Base-by-base conservation (phyloP, 371 early-diverging fungal species). In the Lichtheimia ramosa region DNA sequence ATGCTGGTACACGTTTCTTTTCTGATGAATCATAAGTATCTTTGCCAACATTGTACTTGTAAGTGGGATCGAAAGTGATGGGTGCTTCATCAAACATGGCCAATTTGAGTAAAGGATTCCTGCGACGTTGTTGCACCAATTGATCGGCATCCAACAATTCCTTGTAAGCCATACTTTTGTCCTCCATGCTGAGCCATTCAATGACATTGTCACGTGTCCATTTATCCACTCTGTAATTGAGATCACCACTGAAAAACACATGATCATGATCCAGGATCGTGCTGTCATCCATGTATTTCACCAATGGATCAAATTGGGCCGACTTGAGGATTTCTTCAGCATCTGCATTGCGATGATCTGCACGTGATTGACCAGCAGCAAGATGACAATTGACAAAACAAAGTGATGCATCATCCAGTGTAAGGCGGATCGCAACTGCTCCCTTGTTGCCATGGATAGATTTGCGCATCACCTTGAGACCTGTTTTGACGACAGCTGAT, bases 361-460 rank as follows among this genome's bases (percentile, higher is more conserved):
- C 77, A 41, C 92, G 82, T 0, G 77, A 82, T 63, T 92, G 92
- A 24, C 92, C 92, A 3, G 96, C 96, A 2, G 94, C 92, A 56
- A 95, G 73, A 70, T 95, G 96, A 59, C 89, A 86, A 65, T 92
- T 93, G 51, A 93, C 87, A 66, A 95, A 93, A 61, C 92, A 92
- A 18, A 95, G 68, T 6, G 91, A 87, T 1, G 90, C 74, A 59
- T 93, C 88, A 64, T 92, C 89, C 52, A 88, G 68, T 3, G 88
- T 66, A 43, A 95, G 70, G 3, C 93, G 83, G 16, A 87, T 83
- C n/a, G 87, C 88, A 42, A 93, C 84, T 15, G 88, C 92, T 13
- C 95, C 95, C 85, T 95, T 95, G 75, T 94, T 95, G 5, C 93
- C 95, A 65, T 94, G 92, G 3, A 71, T 41, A 13, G 70, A 71